Base-by-base conservation (phyloP, 2,329 filamentous ascomycete genomes). In the Massarina eburnea region DNA sequence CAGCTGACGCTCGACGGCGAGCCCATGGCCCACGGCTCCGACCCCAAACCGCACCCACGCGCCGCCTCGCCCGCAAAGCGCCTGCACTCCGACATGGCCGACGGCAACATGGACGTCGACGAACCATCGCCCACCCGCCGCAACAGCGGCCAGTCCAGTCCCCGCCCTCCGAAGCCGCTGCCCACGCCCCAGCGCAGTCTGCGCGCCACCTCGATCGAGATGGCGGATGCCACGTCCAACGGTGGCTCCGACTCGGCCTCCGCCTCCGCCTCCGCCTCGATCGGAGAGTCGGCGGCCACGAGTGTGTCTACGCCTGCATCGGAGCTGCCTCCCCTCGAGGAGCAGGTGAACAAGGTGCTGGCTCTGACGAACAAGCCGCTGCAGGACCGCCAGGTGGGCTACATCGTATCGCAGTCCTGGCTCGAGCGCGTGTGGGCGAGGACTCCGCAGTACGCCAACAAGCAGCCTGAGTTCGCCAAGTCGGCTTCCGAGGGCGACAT, bases 401-500 rank as follows among this genome's bases (percentile, higher is more conserved):
- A 85, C 59, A 72, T 95, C 17, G 81, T 97, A 4, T 95, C 91
- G 1, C 81, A 79, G 40, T 78, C 78, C 48, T 97, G 94, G 94
- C 78, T 96, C 26, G 78, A 80, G 45, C 65, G 67, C 29, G 67
- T 70, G 4, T 67, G 59, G 50, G 61, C 67, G 3, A 51, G 67
- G 22, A 68, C 64, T 4, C 54, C 64, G 21, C 66, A 70, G 29
- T 64, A 68, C 39, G 51, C 46, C 35, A 48, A 44, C 48, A 55
- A 52, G 24, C 77, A 76, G 17, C 76, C 79, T 51, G 78, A 81
- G 41, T 74, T 72, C 30, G 74, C 79, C 49, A 87, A 88, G 51
- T 73, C 77, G n/a, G 79, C 80, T 8, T 65, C 76, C 9, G 79
- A 85, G 46, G 82, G 80, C 6, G 79, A 82, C 4, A 80, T 94